Percentiles rank a stretch among this genome's conserved stretches.
These are phyloP conservation scores for Oxytropis ochrocephala DNA, from an alignment of 306 rosid genomes.

Conservation along the genomic window DNA sequence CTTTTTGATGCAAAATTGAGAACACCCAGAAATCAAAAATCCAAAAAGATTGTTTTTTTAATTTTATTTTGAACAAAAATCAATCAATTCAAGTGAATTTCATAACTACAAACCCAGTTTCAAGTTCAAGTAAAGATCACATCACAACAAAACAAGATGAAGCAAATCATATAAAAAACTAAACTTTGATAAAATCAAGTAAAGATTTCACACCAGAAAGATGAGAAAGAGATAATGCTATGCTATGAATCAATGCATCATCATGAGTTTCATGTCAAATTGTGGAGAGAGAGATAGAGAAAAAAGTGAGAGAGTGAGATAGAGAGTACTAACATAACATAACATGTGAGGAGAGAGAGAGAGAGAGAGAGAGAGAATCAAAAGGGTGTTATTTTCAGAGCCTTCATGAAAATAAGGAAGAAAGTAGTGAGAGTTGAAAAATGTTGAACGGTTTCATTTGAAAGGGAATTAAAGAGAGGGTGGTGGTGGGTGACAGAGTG, in stretches of 20 bases:
- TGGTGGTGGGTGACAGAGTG: conserved; percentile 12
- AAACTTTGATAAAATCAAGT: conserved; percentile 7
- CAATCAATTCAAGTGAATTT: conserved; percentile 28
- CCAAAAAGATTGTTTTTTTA: background rate
- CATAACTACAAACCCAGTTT: conserved; percentile 28
- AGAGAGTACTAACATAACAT: conserved; percentile 29
- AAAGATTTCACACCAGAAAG: background rate
- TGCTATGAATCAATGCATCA: conserved; percentile 25
- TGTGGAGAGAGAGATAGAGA: background rate
- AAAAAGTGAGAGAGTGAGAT: background rate
- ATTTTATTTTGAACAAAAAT: background rate
- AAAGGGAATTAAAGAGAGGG: conserved; percentile 31
- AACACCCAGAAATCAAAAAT: conserved; percentile 15
- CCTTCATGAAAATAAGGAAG: conserved; percentile 11
- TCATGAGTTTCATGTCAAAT: background rate
- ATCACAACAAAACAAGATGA: conserved; percentile 3
- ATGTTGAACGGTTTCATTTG: conserved; percentile 27
- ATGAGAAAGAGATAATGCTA: background rate
- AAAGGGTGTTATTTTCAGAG: background rate
- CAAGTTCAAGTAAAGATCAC: conserved; percentile 2
- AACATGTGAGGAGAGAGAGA: conserved; percentile 25
- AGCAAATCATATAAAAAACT: background rate
- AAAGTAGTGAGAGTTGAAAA: conserved; percentile 31
- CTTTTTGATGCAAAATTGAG: conserved; percentile 5
- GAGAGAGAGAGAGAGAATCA: conserved; percentile 25